Evolutionary conservation across 805 yeast genomes (phyloP).

Genomic region (Candida ascalaphidarum): DNA sequence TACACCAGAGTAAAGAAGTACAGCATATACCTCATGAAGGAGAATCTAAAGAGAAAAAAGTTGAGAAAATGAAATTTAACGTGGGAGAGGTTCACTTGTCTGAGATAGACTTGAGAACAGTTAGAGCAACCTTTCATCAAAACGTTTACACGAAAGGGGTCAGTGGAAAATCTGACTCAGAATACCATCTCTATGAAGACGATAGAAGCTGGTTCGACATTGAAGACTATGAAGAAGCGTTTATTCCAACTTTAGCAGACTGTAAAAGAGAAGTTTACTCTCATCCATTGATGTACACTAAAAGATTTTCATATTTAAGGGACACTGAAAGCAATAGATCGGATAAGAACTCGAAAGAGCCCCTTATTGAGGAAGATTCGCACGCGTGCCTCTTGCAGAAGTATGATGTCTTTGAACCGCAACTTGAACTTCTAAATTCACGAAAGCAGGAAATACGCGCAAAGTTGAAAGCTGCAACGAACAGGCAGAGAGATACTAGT

Average conservation of each 20-base stretch:
- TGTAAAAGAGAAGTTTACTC: slow-evolving; percentile 38
- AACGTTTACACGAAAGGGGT: slow-evolving; percentile 13
- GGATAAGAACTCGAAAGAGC: slow-evolving; percentile 4
- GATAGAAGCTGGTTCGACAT: slow-evolving; percentile 56
- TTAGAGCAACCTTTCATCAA: slow-evolving; percentile 39
- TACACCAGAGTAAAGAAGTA: slow-evolving; percentile 34
- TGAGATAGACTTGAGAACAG: slow-evolving; percentile 51
- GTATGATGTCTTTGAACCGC: slow-evolving; percentile 18
- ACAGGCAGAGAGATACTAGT: slow-evolving; percentile 10
- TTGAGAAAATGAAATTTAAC: slow-evolving; percentile 52
- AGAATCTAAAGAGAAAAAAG: slow-evolving; percentile 37
- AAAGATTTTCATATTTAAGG: slow-evolving; percentile 61
- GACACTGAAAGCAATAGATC: slow-evolving; percentile 32
- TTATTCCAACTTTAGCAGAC: slow-evolving; percentile 26
- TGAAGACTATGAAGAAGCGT: slow-evolving; percentile 54
- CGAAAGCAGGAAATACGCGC: slow-evolving; percentile 18
- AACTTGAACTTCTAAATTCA: slow-evolving; percentile 14
- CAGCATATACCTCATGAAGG: slow-evolving; percentile 30
- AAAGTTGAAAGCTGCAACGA: slow-evolving; percentile 6
- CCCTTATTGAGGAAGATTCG: slow-evolving; percentile 14
- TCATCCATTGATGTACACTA: slow-evolving; percentile 57
- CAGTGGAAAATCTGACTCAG: slow-evolving; percentile 2
- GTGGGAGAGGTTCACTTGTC: slow-evolving; percentile 53
- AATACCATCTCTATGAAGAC: slow-evolving; percentile 38
- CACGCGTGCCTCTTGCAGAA: slow-evolving; percentile 21